phyloP scores from a whole-genome alignment of 495 filamentous ascomycete species.

The Aeminium ludgeri region DNA sequence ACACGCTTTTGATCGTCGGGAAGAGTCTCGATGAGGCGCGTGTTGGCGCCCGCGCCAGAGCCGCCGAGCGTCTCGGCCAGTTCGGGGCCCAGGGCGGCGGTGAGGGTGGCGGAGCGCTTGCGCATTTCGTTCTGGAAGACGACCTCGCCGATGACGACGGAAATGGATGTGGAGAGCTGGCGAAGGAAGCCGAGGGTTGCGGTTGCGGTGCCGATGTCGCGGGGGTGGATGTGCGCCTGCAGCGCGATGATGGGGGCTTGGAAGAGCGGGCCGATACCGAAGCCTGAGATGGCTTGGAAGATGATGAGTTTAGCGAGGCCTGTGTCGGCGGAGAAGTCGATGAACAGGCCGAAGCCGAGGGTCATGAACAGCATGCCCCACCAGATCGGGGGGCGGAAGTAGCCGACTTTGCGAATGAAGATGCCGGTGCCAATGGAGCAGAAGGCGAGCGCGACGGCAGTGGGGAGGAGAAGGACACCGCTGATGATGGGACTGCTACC shows the following conservation, averaged over 20 bases:
- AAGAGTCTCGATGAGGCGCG: slow-evolving; percentile 25
- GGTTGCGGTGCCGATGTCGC: slow-evolving; percentile 62
- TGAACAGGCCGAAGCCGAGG: slow-evolving; percentile 48
- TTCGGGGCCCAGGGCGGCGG: slow-evolving; percentile 16
- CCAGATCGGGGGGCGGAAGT: slow-evolving; percentile 37
- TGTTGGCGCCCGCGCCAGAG: slow-evolving; percentile 29
- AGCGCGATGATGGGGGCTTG: slow-evolving; percentile 66
- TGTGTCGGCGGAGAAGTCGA: slow-evolving; percentile 34
- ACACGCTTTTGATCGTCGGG: slow-evolving; percentile 20
- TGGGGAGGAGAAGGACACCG: slow-evolving; percentile 65
- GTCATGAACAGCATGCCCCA: slow-evolving; percentile 40
- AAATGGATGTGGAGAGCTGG: slow-evolving; percentile 51
- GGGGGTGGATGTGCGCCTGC: slow-evolving; percentile 48
- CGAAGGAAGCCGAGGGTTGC: slow-evolving; percentile 59
- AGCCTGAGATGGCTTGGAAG: slow-evolving; percentile 48
- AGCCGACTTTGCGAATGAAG: slow-evolving; percentile 57
- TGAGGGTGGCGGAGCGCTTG: slow-evolving; percentile 14
- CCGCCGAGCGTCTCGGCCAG: slow-evolving; percentile 26
- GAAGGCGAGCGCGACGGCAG: slow-evolving; percentile 52
- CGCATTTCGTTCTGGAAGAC: slow-evolving; percentile 53
- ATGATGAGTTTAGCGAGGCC: slow-evolving; percentile 44
- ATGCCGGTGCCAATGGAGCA: slow-evolving; percentile 47
- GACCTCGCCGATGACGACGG: slow-evolving; percentile 63
- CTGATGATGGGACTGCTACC: slow-evolving; percentile 54
- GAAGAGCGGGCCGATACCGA: slow-evolving; percentile 51